Evolutionary conservation across 2,329 filamentous ascomycete genomes (phyloP), one percentile per base, ranked within the genome.

Genomic region (Hypocrella siamensis): DNA sequence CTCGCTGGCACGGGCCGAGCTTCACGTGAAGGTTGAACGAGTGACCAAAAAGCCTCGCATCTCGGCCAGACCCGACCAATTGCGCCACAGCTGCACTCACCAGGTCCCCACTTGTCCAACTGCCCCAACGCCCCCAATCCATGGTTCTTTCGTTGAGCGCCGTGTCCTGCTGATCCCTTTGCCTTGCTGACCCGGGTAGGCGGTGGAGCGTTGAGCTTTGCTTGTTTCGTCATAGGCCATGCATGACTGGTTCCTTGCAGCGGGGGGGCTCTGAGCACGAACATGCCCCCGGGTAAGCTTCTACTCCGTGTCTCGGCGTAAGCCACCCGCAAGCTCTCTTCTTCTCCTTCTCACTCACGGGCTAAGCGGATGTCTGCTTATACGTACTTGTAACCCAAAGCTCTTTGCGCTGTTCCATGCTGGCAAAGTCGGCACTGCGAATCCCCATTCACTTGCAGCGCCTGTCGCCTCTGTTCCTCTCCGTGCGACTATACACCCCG

Each of bases 141-240:
- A 26, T 22, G 30, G 18, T 22, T 2, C 33, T 36, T 36, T 30
- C 33, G 40, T 42, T 41, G 39, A 35, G 42, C 31, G 24, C 32
- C 31, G 11, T n/a, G n/a, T n/a, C n/a, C n/a, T n/a, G n/a, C n/a
- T n/a, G n/a, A n/a, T n/a, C n/a, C n/a, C n/a, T n/a, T n/a, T n/a
- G n/a, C n/a, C n/a, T n/a, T 28, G 21, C 40, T 35, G 10, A 18
- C 31, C 17, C 24, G 3, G 36, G 42, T 27, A 45, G 31, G 42
- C 42, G 42, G 42, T 45, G 36, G 42, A 35, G 11, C 2, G 2
- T 0, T 19, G 15, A n/a, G 19, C 25, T 14, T 21, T 33, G 17
- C 24, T 24, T 5, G 17, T 8, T 22, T 22, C 7, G 12, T 19
- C 18, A 19, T 11, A 26, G 15, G 7, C 15, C 16, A 16, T 26